phyloP scores from a whole-genome alignment of 164 flowering plant species.

The Protea cynaroides region DNA sequence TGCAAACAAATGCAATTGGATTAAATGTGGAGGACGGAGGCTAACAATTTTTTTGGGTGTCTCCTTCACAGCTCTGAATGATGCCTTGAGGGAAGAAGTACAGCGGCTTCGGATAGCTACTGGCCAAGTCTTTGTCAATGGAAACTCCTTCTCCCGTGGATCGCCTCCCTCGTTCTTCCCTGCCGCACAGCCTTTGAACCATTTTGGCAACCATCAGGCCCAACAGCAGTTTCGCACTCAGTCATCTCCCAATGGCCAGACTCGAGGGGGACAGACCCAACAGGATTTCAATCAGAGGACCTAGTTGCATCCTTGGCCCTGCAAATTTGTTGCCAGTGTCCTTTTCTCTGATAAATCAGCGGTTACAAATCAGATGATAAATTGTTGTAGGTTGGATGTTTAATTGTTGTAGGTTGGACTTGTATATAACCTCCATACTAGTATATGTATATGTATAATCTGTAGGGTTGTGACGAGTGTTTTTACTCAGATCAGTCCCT shows the following conservation, averaged over 20 bases:
- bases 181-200: constrained; percentile 31
- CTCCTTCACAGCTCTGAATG: constrained; percentile 67
- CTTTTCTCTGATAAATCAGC: not conserved
- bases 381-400: too few species aligned
- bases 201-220: constrained; percentile 35
- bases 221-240: constrained; percentile 44
- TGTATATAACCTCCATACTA: not conserved
- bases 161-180: constrained; percentile 38
- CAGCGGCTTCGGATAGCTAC: constrained; percentile 73
- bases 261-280: constrained; percentile 33
- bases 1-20: not conserved
- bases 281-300: constrained; percentile 46
- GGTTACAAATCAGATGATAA: constrained; percentile 2
- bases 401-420: constrained; percentile 16
- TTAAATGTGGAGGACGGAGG: not conserved
- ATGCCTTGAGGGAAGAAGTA: constrained; percentile 71
- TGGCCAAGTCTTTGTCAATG: constrained; percentile 47
- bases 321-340: not conserved
- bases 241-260: constrained; percentile 32
- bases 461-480: constrained; percentile 18
- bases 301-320: not conserved
- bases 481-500: constrained; percentile 12
- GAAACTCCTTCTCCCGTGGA: constrained; percentile 44
- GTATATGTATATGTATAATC: constrained; percentile 13
- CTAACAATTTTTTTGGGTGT: not conserved